These are phyloP conservation scores for Botryotinia globosa DNA, from an alignment of 2,329 filamentous ascomycete genomes.

Conservation along the genomic window DNA sequence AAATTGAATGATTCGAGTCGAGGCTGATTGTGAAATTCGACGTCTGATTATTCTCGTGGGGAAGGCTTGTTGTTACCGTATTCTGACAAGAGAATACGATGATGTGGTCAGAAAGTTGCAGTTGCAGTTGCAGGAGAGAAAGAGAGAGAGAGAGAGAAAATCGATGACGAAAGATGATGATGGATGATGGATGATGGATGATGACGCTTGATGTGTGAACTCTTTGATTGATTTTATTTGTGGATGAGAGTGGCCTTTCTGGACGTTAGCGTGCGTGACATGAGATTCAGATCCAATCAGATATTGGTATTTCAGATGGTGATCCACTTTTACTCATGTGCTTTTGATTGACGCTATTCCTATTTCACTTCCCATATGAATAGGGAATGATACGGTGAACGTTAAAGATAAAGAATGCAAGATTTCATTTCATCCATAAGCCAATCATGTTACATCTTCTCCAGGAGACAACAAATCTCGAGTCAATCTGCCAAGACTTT, in stretches of 20 bases:
- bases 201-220: background rate
- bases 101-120: background rate
- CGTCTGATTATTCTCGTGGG: background rate
- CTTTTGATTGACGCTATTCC: background rate
- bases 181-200: slow-evolving; percentile 7
- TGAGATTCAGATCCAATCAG: background rate
- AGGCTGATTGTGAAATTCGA: background rate
- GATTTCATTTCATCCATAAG: background rate
- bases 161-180: slow-evolving; percentile 15
- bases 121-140: too few relatives aligned
- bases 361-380: background rate
- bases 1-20: background rate
- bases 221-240: slow-evolving; percentile 11
- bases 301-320: rapidly evolving
- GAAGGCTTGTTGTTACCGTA: background rate
- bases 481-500: background rate
- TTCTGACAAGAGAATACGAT: too few relatives aligned
- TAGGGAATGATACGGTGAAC: background rate
- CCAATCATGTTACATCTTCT: too few relatives aligned
- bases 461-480: background rate
- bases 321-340: background rate
- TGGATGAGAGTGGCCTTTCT: background rate
- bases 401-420: background rate
- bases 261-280: background rate
- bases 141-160: background rate